phyloP scores from a whole-genome alignment of 1,284 basidiomycete genomes.

The Golubevia sp. region DNA sequence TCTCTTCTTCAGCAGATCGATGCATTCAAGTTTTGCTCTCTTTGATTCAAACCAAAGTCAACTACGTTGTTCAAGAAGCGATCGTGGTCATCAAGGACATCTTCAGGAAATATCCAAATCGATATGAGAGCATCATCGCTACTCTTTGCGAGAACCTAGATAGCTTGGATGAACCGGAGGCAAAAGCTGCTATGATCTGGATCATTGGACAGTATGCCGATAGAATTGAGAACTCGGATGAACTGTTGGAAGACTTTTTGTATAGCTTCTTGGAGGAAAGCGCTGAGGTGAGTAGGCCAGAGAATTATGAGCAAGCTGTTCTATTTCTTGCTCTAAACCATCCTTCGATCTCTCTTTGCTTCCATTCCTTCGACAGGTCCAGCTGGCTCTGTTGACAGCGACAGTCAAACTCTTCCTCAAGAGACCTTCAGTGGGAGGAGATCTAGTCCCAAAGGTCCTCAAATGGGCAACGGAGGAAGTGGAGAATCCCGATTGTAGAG shows the following conservation, averaged over 20 bases:
- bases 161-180: constrained; percentile 89
- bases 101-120: constrained; percentile 94
- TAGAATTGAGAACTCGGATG: constrained; percentile 92
- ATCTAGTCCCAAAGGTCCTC: constrained; percentile 89
- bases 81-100: constrained; percentile 98
- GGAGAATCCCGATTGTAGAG: constrained; percentile 94
- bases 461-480: constrained; percentile 97
- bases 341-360: neutral
- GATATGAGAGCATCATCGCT: constrained; percentile 93
- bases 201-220: constrained; percentile 97
- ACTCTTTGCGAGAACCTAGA: constrained; percentile 91
- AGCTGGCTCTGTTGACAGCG: constrained; percentile 91
- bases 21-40: constrained; percentile 86
- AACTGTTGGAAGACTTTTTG: constrained; percentile 87
- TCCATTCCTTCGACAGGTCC: constrained; percentile 70
- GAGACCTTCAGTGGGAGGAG: constrained; percentile 85
- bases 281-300: constrained; percentile 71
- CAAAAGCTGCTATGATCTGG: constrained; percentile 97
- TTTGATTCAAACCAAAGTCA: constrained; percentile 89
- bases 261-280: constrained; percentile 91
- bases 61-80: constrained; percentile 96
- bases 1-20: constrained; percentile 81
- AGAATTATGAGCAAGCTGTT: neutral
- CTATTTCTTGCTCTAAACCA: neutral
- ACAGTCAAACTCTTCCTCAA: constrained; percentile 96